phyloP scores from a whole-genome alignment of 2,329 filamentous ascomycete species.

The Trichophyton mentagrophytes region DNA sequence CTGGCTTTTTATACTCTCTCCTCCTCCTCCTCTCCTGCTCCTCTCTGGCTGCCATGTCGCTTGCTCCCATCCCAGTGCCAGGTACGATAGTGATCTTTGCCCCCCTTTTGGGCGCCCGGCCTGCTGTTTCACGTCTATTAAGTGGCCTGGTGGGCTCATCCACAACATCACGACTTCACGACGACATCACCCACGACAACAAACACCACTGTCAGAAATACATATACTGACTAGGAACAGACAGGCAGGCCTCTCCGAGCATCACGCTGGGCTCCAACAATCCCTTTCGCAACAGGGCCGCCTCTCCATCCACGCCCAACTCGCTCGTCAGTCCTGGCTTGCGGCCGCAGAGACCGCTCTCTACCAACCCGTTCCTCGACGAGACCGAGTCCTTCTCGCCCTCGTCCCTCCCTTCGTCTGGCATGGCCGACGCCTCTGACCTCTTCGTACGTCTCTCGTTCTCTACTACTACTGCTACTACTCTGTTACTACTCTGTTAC shows the following conservation, averaged over 20 bases:
- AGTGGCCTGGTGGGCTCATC: too few species aligned
- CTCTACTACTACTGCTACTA: neutral
- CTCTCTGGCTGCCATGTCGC: conserved; percentile 13
- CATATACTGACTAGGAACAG: conserved; percentile 7
- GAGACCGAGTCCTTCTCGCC: conserved; percentile 14
- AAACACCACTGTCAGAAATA: too few species aligned
- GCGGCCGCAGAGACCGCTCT: conserved; percentile 33
- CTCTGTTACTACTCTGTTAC: too few species aligned
- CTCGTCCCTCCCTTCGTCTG: conserved; percentile 23
- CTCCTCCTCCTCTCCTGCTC: too few species aligned
- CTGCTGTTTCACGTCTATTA: neutral
- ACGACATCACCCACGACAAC: too few species aligned
- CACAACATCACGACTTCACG: too few species aligned
- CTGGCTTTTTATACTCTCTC: neutral
- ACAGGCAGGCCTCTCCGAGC: conserved; percentile 23
- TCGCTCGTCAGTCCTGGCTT: conserved; percentile 18
- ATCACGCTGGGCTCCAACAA: conserved; percentile 36
- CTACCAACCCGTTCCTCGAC: conserved; percentile 52
- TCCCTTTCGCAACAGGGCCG: conserved; percentile 37
- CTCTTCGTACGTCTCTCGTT: conserved; percentile 48
- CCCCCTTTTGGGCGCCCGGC: neutral
- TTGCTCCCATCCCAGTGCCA: conserved; percentile 18
- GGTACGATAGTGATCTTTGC: conserved; percentile 12
- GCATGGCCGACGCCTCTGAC: conserved; percentile 32
- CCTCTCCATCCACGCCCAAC: conserved; percentile 22